phyloP scores from a whole-genome alignment of 768 basidiomycete species.

The Psilocybe cubensis region DNA sequence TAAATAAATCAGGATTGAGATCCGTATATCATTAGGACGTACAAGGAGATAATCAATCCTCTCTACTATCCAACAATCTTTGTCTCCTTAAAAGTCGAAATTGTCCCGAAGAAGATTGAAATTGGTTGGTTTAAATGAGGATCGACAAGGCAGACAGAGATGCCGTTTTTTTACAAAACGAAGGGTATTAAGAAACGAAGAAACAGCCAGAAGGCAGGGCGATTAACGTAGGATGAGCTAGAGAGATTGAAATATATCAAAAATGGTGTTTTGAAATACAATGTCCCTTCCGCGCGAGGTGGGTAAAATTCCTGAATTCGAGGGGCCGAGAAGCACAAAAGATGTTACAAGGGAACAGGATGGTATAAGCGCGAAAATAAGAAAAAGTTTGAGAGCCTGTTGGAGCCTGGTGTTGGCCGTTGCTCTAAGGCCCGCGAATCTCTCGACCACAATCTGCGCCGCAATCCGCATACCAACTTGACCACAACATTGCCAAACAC shows the following conservation, averaged over 20 bases:
- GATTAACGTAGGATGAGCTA: constrained; percentile 23
- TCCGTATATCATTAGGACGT: neutral
- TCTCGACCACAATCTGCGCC: neutral
- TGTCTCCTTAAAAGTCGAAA: neutral
- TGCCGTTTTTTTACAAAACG: constrained; percentile 1
- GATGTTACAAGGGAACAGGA: constrained; percentile 18
- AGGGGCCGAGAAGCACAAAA: constrained; percentile 10
- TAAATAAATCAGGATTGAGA: neutral
- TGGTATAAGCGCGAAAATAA: constrained; percentile 20
- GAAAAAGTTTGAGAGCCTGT: constrained; percentile 6
- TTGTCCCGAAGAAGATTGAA: neutral
- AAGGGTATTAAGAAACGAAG: constrained; percentile 3
- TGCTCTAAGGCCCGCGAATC: constrained; percentile 10
- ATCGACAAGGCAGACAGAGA: neutral
- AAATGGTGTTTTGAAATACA: constrained; percentile 18
- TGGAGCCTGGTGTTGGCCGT: constrained; percentile 4
- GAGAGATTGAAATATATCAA: constrained; percentile 18
- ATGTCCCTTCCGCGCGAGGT: constrained; percentile 11
- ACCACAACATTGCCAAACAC: constrained; percentile 21
- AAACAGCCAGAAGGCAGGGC: constrained; percentile 15
- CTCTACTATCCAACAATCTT: neutral
- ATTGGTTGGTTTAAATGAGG: neutral
- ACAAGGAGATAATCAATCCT: neutral
- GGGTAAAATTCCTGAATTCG: constrained; percentile 13
- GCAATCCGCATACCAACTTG: constrained; percentile 7